Evolutionary conservation across 495 filamentous ascomycete species (phyloP).

Genomic region (Niebla homalea): DNA sequence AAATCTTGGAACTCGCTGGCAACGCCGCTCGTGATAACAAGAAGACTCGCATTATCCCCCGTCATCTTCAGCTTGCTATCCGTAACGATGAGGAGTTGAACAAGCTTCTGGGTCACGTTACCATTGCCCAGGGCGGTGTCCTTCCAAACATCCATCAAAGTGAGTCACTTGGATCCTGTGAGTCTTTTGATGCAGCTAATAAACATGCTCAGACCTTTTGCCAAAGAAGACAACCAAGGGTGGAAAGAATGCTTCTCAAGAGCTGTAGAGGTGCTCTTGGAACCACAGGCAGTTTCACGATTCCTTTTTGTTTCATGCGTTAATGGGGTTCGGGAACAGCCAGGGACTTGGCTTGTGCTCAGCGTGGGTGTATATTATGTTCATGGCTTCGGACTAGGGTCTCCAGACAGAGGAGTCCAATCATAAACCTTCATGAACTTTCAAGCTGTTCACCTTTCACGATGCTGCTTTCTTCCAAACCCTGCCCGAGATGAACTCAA

Average conservation of each 20-base stretch:
- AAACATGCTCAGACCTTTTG: conserved; percentile 61
- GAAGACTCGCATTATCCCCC: conserved; percentile 99
- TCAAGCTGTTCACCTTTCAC: no score
- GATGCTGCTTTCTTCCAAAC: no score
- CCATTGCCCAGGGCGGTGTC: conserved; percentile 98
- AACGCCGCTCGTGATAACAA: conserved; percentile 99
- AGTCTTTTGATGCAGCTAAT: neutral
- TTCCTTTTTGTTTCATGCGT: conserved; percentile 54
- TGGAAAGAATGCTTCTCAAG: conserved; percentile 81
- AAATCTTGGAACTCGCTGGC: conserved; percentile 95
- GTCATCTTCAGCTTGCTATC: conserved; percentile 98
- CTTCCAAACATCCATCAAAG: conserved; percentile 97
- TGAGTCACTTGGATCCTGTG: conserved; percentile 34
- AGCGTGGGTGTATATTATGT: conserved; percentile 87
- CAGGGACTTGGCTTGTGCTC: conserved; percentile 63
- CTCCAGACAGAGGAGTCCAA: no score
- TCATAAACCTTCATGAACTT: no score
- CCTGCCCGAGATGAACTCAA: no score
- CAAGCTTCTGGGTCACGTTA: conserved; percentile 98
- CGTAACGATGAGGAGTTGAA: conserved; percentile 99
- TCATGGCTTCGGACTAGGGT: conserved; percentile 34
- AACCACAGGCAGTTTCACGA: conserved; percentile 24
- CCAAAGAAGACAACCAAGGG: conserved; percentile 96
- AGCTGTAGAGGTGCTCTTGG: conserved; percentile 52
- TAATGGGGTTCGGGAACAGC: conserved; percentile 79